A percentile compares a stretch with the other conserved stretches of the same genome.
Evolutionary conservation across 78 protist species (phyloP).

Genomic region (Thecamonas trahens): DNA sequence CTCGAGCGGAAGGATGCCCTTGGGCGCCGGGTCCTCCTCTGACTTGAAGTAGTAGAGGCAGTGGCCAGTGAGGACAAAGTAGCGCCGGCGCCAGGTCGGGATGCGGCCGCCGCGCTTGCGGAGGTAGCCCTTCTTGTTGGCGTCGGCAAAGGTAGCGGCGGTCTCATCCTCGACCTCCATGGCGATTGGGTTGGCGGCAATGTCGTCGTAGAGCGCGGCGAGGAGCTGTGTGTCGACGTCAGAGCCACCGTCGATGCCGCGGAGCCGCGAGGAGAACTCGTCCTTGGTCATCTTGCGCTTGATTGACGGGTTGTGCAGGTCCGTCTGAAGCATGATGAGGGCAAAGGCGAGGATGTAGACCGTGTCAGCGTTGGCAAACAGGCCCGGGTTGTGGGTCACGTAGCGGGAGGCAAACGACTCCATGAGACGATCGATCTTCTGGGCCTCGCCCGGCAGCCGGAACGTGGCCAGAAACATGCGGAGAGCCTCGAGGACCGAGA

Average conservation of each 20-base stretch:
- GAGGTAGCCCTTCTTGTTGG: too few species aligned
- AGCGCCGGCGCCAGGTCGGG: too few species aligned
- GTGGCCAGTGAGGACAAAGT: background rate
- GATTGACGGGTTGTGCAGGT: slow-evolving; percentile 73
- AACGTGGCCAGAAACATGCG: slow-evolving; percentile 63
- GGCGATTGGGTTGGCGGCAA: too few species aligned
- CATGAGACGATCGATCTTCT: slow-evolving; percentile 81
- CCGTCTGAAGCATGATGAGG: slow-evolving; percentile 93
- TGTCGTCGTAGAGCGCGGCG: too few species aligned
- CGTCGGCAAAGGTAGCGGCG: too few species aligned
- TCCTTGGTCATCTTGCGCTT: slow-evolving; percentile 28
- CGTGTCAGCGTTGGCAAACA: slow-evolving; percentile 75
- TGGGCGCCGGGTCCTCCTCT: background rate
- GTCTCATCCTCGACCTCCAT: too few species aligned
- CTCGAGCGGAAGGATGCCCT: background rate
- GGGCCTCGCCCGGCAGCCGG: slow-evolving; percentile 92
- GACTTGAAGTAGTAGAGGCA: background rate
- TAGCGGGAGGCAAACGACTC: slow-evolving; percentile 80
- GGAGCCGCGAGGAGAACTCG: too few species aligned
- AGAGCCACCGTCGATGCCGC: too few species aligned
- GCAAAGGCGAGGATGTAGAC: slow-evolving; percentile 94
- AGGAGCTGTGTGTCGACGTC: too few species aligned
- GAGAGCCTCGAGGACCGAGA: slow-evolving; percentile 54
- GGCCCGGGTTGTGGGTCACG: slow-evolving; percentile 39
- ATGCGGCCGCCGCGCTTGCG: too few species aligned